Evolutionary conservation across 2,329 filamentous ascomycete species (phyloP), one percentile per base, ranked within the genome.

Genomic region (Fusarium concolor): DNA sequence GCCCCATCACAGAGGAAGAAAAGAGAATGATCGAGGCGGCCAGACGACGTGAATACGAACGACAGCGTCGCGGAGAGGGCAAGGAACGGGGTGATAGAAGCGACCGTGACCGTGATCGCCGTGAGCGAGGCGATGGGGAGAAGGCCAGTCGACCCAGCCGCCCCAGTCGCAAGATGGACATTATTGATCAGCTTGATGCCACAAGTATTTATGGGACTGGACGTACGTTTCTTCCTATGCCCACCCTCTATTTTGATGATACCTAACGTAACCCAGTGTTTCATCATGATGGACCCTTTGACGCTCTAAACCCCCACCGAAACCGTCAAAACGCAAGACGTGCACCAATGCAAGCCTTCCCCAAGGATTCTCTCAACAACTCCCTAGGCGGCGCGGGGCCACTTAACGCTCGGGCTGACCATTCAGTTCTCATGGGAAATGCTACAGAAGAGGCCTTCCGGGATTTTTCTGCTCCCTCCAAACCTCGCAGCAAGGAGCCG

Each of bases 261-360:
- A 60, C 26, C 64, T 69, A 49, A 67, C 51, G 42, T 41, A 61
- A n/a, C 46, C n/a, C 10, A 97, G 94, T 97, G 71, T 97, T 98
- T 80, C 96, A 99, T 75, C 96, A 99, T 76, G 96, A 98, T 75
- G 96, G 96, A 1, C 96, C 96, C 6, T 99, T 97, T 74, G 96
- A 99, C 79, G 96, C 96, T 20, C 92, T 96, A 78, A 97, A 97
- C 78, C 94, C 96, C 6, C 92, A 97, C 78, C 92, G 96, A 68
- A 99, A 98, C 79, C 90, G 92, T 59, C 92, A 92, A 76, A 92
- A 90, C 73, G 90, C 91, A 74, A 89, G 90, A 62, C 89, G 92
- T 55, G 94, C 96, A 9, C 96, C 96, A 1, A 97, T 99, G 93
- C 90, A 97, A 77, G 96, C 96, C 3, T 99, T 98, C 79, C 93